These are phyloP conservation scores for Sclerotinia trifoliorum DNA, from an alignment of 2,329 filamentous ascomycete genomes.

Conservation along the genomic window DNA sequence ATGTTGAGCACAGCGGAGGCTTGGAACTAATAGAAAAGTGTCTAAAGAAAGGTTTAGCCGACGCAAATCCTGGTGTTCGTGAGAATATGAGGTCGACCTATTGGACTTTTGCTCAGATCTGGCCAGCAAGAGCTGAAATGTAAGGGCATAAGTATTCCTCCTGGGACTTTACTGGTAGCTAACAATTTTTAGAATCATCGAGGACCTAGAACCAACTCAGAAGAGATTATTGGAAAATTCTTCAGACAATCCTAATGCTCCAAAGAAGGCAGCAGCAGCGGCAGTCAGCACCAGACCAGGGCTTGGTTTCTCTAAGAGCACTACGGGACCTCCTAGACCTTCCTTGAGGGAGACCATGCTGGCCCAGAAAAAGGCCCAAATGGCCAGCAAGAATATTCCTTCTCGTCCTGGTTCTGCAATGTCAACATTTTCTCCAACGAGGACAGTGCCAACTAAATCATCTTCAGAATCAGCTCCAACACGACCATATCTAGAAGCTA, in stretches of 20 bases:
- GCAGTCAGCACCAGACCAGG: constrained; percentile 53
- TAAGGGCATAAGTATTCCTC: constrained; percentile 46
- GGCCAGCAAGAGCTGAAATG: constrained; percentile 73
- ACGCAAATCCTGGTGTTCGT: constrained; percentile 86
- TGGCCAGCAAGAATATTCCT: constrained; percentile 53
- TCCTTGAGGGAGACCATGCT: constrained; percentile 81
- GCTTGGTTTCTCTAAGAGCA: constrained; percentile 62
- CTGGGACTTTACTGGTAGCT: neutral
- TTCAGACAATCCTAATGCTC: constrained; percentile 73
- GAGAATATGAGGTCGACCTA: constrained; percentile 83
- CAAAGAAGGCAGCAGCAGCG: constrained; percentile 55
- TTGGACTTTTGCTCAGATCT: constrained; percentile 77
- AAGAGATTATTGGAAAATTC: constrained; percentile 81
- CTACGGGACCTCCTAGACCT: constrained; percentile 55
- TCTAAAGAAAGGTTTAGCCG: constrained; percentile 82
- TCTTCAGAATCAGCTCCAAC: constrained; percentile 42
- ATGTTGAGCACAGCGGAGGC: constrained; percentile 81
- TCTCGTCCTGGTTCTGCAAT: constrained; percentile 62
- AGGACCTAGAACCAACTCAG: constrained; percentile 72
- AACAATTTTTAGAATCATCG: constrained; percentile 64
- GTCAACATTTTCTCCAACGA: constrained; percentile 57
- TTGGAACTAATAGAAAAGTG: constrained; percentile 83
- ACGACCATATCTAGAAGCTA: constrained; percentile 47
- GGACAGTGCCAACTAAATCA: constrained; percentile 41
- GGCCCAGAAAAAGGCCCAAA: constrained; percentile 68